Evolutionary conservation across 331 rosid species (phyloP), one percentile per base, ranked within the genome.

Genomic region (Malus hybrid): DNA sequence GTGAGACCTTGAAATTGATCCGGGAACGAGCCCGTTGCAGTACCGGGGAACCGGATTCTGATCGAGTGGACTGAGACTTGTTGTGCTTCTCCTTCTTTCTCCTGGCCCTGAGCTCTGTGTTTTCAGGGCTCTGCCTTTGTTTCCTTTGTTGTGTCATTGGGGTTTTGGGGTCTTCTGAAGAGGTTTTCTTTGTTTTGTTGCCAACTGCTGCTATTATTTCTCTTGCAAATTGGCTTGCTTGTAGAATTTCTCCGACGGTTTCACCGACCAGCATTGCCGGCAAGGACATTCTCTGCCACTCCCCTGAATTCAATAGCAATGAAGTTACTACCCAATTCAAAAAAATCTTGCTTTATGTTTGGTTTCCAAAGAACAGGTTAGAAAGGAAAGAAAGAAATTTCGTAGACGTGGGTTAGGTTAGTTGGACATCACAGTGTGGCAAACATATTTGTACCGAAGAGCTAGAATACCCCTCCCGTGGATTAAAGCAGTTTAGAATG

Each of bases 241-340:
- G 89, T 32, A 93, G 80, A 81, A 90, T 93, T 84, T 90, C 98
- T 65, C 91, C 89, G 3, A 93, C 71, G 7, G 96, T 93, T 75
- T 93, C 98, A 2, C 91, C 91, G 4, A 93, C 88, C 20, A 93
- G 91, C 98, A 93, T 93, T 55, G 98, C 93, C 16, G 95, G 95
- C 73, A 93, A 69, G 13, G 98, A 93, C 98, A 89, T 89, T 77
- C 89, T 69, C 69, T 59, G 73, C 96, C 98, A 90, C 44, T 90
- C 96, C 65, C 90, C 95, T 90, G 80, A 65, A 56, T 3, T 4
- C 13, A 32, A 70, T 3, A 27, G 15, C 48, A 56, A 50, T 24
- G 5, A 24, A 3, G n/a, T 71, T 66, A 6, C 61, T 19, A 5
- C 33, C 19, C 4, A 83, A 52, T 36, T 10, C 18, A 13, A 4